Evolutionary conservation across 441 rosid genomes (phyloP).

Genomic region (Gossypium schwendimanii): DNA sequence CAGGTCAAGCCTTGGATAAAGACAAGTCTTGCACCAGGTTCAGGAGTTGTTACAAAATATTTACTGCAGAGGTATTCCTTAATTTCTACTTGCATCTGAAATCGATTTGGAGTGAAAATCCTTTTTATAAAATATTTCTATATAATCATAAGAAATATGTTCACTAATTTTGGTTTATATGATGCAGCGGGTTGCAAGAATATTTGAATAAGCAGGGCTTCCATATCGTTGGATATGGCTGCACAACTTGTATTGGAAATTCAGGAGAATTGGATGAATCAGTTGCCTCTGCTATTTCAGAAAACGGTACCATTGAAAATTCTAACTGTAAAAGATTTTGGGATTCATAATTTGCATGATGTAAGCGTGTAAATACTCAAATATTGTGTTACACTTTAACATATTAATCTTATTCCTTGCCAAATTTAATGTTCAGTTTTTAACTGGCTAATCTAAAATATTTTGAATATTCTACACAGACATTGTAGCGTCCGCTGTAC

Average conservation of each 20-base stretch:
- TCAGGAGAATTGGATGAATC: slow-evolving; percentile 94
- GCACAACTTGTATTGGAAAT: slow-evolving; percentile 97
- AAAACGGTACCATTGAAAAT: slow-evolving; percentile 51
- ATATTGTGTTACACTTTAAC: not conserved
- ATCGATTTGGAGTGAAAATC: not conserved
- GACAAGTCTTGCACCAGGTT: slow-evolving; percentile 99
- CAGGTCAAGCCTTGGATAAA: slow-evolving; percentile 98
- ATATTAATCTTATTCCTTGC: not conserved
- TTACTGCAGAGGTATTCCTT: slow-evolving; percentile 55
- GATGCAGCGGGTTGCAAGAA: slow-evolving; percentile 78
- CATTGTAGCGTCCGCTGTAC: slow-evolving; percentile 90
- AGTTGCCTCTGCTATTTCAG: slow-evolving; percentile 85
- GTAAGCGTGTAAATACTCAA: not conserved
- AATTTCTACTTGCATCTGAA: slow-evolving; percentile 5
- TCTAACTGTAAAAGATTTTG: not conserved
- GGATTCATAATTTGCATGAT: slow-evolving; percentile 5
- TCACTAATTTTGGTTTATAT: slow-evolving; percentile 7
- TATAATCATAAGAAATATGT: not conserved
- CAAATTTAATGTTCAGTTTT: slow-evolving; percentile 6
- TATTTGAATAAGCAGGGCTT: slow-evolving; percentile 84
- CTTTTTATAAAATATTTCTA: not conserved
- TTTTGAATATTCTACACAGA: slow-evolving; percentile 36
- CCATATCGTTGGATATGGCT: slow-evolving; percentile 91
- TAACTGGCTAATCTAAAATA: not conserved
- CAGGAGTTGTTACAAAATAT: slow-evolving; percentile 96